Conservation (phyloP, 441 rosid species). For the Metrosideros polymorpha region DNA sequence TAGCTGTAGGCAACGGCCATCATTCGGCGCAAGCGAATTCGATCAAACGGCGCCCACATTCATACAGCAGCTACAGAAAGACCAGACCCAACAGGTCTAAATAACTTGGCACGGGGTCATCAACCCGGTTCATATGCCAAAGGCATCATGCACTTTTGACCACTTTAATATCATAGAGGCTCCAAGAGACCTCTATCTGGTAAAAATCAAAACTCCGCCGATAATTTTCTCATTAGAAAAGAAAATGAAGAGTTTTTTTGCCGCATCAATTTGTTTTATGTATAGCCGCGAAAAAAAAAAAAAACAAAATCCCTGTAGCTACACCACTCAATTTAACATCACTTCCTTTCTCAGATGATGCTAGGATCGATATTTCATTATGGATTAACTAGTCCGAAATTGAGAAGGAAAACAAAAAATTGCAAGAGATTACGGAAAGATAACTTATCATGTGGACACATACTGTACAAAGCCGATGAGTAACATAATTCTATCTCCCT, state of each 20-base stretch:
- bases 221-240: not conserved
- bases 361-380: not conserved
- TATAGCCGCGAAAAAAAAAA: not conserved
- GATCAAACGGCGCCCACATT: not conserved
- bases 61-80: not conserved
- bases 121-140: not conserved
- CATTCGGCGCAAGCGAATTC: not conserved
- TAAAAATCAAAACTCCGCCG: not conserved
- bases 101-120: not conserved
- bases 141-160: not conserved
- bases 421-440: not conserved
- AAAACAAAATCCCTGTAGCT: not conserved
- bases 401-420: not conserved
- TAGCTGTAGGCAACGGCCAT: not conserved
- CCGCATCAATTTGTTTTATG: not conserved
- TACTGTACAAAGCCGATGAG: slow-evolving; percentile 7
- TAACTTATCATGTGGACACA: not conserved
- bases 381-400: not conserved
- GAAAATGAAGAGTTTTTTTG: not conserved
- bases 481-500: not conserved
- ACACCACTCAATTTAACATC: not conserved
- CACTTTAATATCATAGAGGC: not conserved
- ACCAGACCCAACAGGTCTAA: not conserved
- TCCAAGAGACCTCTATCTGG: not conserved
- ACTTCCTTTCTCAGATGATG: not conserved